Base-by-base conservation (phyloP, 257 asterid species). In the Striga asiatica region DNA sequence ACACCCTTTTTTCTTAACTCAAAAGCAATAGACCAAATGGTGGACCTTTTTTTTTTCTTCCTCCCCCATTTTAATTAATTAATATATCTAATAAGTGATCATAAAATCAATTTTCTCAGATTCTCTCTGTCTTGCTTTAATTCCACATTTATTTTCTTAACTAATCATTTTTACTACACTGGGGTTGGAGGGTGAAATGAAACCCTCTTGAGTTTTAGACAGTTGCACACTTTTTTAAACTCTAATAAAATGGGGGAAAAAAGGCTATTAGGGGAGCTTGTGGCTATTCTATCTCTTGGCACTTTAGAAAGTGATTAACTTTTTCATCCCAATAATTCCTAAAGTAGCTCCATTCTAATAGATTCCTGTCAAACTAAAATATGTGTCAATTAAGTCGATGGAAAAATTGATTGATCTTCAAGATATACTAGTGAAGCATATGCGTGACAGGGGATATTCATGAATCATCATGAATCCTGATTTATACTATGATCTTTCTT, bases 311-410 rank as follows among this genome's bases (percentile, higher is more conserved):
- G 78, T 51, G 68, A 49, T 69, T 60, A 48, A 49, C 78, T 37
- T 74, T 80, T 79, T 51, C 63, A 17, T 48, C 61, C 56, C 81
- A 74, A 81, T 81, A 74, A 81, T 75, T 70, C 69, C 60, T 50
- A 70, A 74, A 66, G 76, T 47, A 23, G 61, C 60, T 56, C 25
- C 34, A 60, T 69, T 13, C 47, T 21, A 39, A 58, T 16, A 17
- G 81, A 74, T 74, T 67, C 80, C 72, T 64, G 35, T 29, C 17
- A 9, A 67, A 66, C 10, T 16, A 35, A 9, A 12, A 38, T 22
- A 9, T n/a, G 20, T 47, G 35, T 61, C 66, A 63, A 52, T 43
- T n/a, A n/a, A n/a, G 50, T 29, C 28, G 68, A 62, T 62, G n/a
- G 45, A 51, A 43, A 59, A n/a, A n/a, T n/a, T n/a, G n/a, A 55